A percentile compares a stretch with the other conserved stretches of the same genome.
Conservation (phyloP, 2,329 filamentous ascomycete species). For the Stagonosporopsis chrysanthemi region DNA sequence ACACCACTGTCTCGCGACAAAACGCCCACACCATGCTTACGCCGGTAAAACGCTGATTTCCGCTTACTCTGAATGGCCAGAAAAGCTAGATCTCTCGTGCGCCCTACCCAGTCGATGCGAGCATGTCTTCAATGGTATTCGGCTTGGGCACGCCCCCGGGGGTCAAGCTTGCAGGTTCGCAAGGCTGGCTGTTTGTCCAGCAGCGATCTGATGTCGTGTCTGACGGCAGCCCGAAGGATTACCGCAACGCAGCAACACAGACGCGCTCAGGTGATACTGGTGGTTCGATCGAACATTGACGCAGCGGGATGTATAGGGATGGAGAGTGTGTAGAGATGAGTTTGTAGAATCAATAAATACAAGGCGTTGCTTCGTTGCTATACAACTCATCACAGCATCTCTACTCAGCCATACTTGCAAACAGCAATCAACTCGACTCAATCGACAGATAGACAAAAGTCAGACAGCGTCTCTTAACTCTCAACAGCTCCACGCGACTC, state of each 20-base stretch:
- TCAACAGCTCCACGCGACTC: neutral
- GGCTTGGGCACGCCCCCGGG: conserved; percentile 2
- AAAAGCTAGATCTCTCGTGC: too few relatives aligned
- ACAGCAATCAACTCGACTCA: neutral
- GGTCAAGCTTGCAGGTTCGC: conserved; percentile 1
- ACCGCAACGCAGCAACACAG: neutral
- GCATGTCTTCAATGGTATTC: neutral
- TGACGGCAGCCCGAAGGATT: conserved; percentile 1
- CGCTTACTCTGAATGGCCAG: neutral
- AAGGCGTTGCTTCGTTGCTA: neutral
- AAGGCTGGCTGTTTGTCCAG: conserved; percentile 15
- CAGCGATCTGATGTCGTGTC: neutral
- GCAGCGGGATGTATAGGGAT: conserved; percentile 4
- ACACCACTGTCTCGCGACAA: conserved; percentile 36
- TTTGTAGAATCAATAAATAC: conserved; percentile 14
- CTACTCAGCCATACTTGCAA: conserved; percentile 13
- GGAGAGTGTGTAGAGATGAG: too few relatives aligned
- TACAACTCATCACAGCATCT: conserved; percentile 5
- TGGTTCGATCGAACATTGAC: conserved; percentile 20
- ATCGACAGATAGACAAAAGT: conserved; percentile 2
- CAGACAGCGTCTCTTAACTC: conserved; percentile 18
- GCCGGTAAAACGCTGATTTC: neutral
- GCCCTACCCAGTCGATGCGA: neutral
- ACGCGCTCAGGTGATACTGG: conserved; percentile 27
- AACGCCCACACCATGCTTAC: conserved; percentile 15